A percentile compares a stretch with the other conserved stretches of the same genome.
phyloP scores from a whole-genome alignment of 2,329 filamentous ascomycete species.

The Fusarium foetens region DNA sequence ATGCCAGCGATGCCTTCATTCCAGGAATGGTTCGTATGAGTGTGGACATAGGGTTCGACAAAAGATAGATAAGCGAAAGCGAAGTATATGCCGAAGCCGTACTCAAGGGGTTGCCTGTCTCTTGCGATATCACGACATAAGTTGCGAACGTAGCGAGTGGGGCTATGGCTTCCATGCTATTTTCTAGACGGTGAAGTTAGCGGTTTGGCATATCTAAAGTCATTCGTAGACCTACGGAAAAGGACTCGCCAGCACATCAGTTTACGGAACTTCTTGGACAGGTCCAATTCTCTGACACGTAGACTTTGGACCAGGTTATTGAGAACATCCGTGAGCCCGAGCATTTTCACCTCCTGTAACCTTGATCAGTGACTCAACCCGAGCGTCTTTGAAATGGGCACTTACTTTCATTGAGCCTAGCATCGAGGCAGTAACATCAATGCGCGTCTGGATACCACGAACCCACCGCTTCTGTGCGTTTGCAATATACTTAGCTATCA shows the following conservation, averaged over 20 bases:
- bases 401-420: slow-evolving; percentile 22
- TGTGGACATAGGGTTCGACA: slow-evolving; percentile 5
- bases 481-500: slow-evolving; percentile 20
- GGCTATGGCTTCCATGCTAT: slow-evolving; percentile 5
- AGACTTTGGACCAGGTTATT: slow-evolving; percentile 15
- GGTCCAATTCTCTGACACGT: background rate
- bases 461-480: slow-evolving; percentile 20
- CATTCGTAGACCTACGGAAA: background rate
- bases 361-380: background rate
- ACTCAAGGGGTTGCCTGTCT: slow-evolving; percentile 11
- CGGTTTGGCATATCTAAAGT: rapidly evolving
- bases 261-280: slow-evolving; percentile 11
- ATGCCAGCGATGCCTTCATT: slow-evolving; percentile 5
- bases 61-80: slow-evolving; percentile 23
- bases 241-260: slow-evolving; percentile 6
- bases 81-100: slow-evolving; percentile 24
- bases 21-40: slow-evolving; percentile 14
- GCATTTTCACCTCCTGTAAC: slow-evolving; percentile 18
- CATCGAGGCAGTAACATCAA: slow-evolving; percentile 24
- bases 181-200: background rate
- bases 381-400: rapidly evolving
- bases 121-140: slow-evolving; percentile 18
- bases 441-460: slow-evolving; percentile 22
- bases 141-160: slow-evolving; percentile 23
- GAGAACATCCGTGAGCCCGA: slow-evolving; percentile 11